phyloP scores from a whole-genome alignment of 2,329 filamentous ascomycete species.

The Mariannaea elegans region DNA sequence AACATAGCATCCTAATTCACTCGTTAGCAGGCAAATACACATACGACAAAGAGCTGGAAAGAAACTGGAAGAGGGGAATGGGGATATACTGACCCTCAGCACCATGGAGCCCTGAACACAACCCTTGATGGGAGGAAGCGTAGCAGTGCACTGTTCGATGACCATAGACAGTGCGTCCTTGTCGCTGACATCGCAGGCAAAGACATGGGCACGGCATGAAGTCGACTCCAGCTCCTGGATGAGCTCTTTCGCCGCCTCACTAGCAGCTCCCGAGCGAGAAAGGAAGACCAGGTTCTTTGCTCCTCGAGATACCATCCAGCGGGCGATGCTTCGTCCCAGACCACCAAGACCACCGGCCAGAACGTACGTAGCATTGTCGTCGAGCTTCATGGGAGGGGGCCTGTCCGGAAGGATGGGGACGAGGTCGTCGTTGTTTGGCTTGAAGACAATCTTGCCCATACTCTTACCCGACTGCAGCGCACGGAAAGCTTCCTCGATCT shows the following conservation, averaged over 20 bases:
- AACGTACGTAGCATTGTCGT: conserved; percentile 3
- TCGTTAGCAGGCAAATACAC: no score
- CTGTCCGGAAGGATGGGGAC: background rate
- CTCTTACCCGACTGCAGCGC: conserved; percentile 23
- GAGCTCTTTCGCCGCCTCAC: conserved; percentile 29
- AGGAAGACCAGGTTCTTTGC: conserved; percentile 41
- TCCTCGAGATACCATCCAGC: conserved; percentile 14
- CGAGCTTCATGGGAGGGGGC: background rate
- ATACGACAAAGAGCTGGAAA: no score
- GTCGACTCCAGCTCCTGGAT: conserved; percentile 19
- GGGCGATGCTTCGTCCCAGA: conserved; percentile 10
- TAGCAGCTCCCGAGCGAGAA: conserved; percentile 39
- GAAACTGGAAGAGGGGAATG: background rate
- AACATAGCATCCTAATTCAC: conserved; percentile 3
- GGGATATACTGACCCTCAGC: conserved; percentile 7
- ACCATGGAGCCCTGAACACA: conserved; percentile 11
- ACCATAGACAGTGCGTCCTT: background rate
- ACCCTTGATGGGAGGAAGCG: conserved; percentile 1
- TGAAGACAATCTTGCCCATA: conserved; percentile 20
- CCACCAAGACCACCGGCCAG: conserved; percentile 18
- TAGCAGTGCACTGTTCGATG: background rate
- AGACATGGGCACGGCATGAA: background rate
- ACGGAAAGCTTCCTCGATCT: conserved; percentile 13
- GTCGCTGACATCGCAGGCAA: conserved; percentile 7
- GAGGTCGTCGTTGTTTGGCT: background rate